Conservation (phyloP, 805 yeast genomes). For the Monosporozyma yasuniensis region DNA sequence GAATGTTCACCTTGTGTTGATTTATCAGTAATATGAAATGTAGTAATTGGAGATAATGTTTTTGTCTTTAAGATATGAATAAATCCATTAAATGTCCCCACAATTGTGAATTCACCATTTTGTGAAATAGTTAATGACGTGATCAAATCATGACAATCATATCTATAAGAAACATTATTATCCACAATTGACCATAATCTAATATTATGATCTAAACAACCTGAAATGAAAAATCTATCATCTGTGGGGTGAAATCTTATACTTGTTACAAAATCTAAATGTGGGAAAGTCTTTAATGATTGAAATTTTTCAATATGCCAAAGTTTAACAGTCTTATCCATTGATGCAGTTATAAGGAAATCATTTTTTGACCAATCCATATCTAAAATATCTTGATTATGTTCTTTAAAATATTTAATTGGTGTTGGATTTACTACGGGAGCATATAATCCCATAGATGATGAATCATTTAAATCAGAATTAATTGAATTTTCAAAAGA, state of each 20-base stretch:
- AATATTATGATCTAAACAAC: slow-evolving; percentile 66
- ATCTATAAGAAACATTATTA: slow-evolving; percentile 48
- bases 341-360: slow-evolving; percentile 69
- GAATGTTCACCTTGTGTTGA: slow-evolving; percentile 11
- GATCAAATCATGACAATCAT: slow-evolving; percentile 54
- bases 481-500: background rate
- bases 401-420: slow-evolving; percentile 51
- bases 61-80: slow-evolving; percentile 52
- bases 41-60: slow-evolving; percentile 42
- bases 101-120: slow-evolving; percentile 45
- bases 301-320: slow-evolving; percentile 73
- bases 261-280: slow-evolving; percentile 76
- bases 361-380: slow-evolving; percentile 85
- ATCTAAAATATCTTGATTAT: slow-evolving; percentile 59
- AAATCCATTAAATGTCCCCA: slow-evolving; percentile 75
- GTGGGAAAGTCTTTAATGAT: slow-evolving; percentile 56
- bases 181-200: slow-evolving; percentile 85
- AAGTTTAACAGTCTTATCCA: slow-evolving; percentile 72
- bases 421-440: slow-evolving; percentile 75
- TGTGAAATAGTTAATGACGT: slow-evolving; percentile 67
- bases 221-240: slow-evolving; percentile 77
- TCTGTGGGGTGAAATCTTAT: slow-evolving; percentile 77
- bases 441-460: slow-evolving; percentile 39
- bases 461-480: background rate
- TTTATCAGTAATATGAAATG: slow-evolving; percentile 41